phyloP scores from a whole-genome alignment of 345 rosid genomes.

The Anacardium occidentale region DNA sequence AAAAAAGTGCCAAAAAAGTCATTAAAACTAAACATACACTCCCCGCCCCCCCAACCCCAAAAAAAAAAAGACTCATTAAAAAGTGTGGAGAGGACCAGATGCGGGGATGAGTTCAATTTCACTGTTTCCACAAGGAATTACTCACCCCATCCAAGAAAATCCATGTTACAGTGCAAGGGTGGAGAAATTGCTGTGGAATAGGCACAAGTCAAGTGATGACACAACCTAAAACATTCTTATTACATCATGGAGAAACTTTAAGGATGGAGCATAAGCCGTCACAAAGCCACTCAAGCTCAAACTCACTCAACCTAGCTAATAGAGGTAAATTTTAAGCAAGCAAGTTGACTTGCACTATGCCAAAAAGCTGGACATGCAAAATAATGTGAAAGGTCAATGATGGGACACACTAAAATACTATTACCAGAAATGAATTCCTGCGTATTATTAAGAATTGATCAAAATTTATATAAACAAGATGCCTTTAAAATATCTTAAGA shows the following conservation, averaged over 20 bases:
- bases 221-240: background rate
- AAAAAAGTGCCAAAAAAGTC: too few species aligned
- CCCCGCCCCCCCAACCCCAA: too few species aligned
- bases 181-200: too few species aligned
- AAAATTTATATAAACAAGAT: background rate
- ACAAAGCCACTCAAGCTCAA: background rate
- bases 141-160: too few species aligned
- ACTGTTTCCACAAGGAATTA: too few species aligned
- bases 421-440: background rate
- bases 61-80: too few species aligned
- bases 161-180: too few species aligned
- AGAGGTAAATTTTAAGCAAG: background rate
- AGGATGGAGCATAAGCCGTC: too few species aligned
- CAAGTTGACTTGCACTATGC: background rate
- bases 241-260: background rate
- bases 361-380: background rate
- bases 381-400: background rate
- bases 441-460: background rate
- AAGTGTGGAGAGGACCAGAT: too few species aligned
- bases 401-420: background rate
- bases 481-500: background rate
- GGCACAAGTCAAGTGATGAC: too few species aligned
- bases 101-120: too few species aligned
- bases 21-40: too few species aligned
- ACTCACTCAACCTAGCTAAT: background rate